A percentile compares a stretch with the other conserved stretches of the same genome.
phyloP scores from a whole-genome alignment of 228 moss, liverwort and hornwort genomes.

The Sphagnum magellanicum region DNA sequence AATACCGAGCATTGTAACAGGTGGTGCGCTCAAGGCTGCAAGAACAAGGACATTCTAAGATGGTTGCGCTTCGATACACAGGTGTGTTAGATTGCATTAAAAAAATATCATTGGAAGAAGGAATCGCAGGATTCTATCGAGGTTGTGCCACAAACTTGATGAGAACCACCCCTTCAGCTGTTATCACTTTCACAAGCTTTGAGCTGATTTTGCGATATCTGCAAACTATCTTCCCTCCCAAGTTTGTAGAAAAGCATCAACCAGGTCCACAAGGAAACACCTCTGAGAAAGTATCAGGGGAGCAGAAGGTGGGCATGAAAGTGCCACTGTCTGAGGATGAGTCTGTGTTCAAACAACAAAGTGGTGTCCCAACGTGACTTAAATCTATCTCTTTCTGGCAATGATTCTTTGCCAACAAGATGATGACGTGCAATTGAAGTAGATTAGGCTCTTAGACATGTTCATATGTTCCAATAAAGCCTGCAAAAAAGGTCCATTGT shows the following conservation, averaged over 20 bases:
- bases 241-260: constrained; percentile 19
- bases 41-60: constrained; percentile 88
- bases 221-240: constrained; percentile 61
- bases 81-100: constrained; percentile 91
- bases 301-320: constrained; percentile 22
- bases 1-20: constrained; percentile 14
- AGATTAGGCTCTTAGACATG: too few species aligned
- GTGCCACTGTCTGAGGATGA: constrained; percentile 33
- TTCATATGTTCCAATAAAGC: too few species aligned
- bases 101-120: constrained; percentile 88
- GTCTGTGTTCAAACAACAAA: constrained; percentile 16
- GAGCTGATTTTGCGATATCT: constrained; percentile 90
- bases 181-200: constrained; percentile 98
- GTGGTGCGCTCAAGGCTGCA: constrained; percentile 97
- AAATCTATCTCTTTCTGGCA: constrained; percentile 24
- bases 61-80: constrained; percentile 63
- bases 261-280: constrained; percentile 34
- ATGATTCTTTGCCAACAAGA: constrained; percentile 33
- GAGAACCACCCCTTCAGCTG: constrained; percentile 95
- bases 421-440: neutral
- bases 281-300: constrained; percentile 15
- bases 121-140: constrained; percentile 81
- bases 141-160: constrained; percentile 96
- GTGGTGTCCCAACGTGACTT: constrained; percentile 41
- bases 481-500: too few species aligned